A percentile compares a stretch with the other conserved stretches of the same genome.
phyloP scores from a whole-genome alignment of 352 stramenopile genomes.

The Phytopythium boreale region DNA sequence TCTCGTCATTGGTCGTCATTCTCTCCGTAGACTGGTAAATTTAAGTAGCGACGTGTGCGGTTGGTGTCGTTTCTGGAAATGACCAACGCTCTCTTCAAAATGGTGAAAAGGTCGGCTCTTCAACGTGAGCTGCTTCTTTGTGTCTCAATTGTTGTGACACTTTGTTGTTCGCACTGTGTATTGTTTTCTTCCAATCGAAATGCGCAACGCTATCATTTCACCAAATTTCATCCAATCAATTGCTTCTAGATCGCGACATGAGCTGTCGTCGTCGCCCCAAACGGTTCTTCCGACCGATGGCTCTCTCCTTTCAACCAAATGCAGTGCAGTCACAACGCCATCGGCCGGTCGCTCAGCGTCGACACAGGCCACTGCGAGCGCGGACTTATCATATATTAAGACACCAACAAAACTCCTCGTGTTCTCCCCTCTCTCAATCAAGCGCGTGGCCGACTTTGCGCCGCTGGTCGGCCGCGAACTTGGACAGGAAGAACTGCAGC shows the following conservation, averaged over 20 bases:
- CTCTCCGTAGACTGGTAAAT: not conserved
- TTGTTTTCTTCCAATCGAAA: not conserved
- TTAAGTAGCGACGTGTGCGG: not conserved
- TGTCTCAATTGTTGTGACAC: not conserved
- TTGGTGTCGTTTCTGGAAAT: not conserved
- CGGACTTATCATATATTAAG: conserved; percentile 2
- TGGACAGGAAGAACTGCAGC: conserved; percentile 27
- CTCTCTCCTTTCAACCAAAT: no score
- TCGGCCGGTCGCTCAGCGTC: no score
- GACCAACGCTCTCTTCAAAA: not conserved
- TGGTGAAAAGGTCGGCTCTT: not conserved
- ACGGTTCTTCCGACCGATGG: not conserved
- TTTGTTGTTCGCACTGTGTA: not conserved
- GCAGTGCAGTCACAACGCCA: no score
- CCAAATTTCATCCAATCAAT: not conserved
- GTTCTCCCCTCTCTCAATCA: not conserved
- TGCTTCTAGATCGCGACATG: not conserved
- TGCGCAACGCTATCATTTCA: not conserved
- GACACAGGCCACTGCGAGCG: not conserved
- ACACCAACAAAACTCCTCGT: not conserved
- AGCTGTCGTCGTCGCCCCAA: not conserved
- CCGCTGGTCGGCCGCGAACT: conserved; percentile 14
- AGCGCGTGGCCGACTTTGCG: not conserved
- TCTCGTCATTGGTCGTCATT: not conserved
- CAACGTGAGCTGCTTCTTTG: not conserved